Base-by-base conservation (phyloP, 2,329 filamentous ascomycete genomes). In the Botrytis pseudocinerea region DNA sequence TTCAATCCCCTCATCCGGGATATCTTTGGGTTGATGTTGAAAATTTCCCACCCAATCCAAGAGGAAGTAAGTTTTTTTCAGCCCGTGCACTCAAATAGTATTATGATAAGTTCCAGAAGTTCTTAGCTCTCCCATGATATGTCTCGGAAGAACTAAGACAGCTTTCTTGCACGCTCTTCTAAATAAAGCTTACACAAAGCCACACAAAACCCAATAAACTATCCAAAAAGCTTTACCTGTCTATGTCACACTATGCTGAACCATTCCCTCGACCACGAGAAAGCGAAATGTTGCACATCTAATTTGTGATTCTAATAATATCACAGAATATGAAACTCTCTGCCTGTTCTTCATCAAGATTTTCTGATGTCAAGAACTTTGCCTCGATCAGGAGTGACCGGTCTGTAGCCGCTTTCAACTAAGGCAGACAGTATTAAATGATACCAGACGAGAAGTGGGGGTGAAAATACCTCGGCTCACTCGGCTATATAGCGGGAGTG, bases 231-330 rank as follows among this genome's bases (percentile, higher is more conserved):
- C n/a, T 14, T 57, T 22, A 12, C 12, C 1, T 66, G 8, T 7
- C 5, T 38, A 32, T 51, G 22, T 51, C 14, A 10, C 44, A 66
- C 18, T 46, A 54, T 40, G 25, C 16, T 16, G 28, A 54, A 28
- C 22, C 28, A 66, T 40, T 51, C 32, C 32, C 25, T 66, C 32
- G 46, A 66, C 44, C 20, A 38, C 8, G 14, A 25, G 20, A 20
- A 51, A 51, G 28, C 2, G 14, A n/a, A 54, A 32, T 66, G 46
- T 54, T 51, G 64, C 64, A 66, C 7, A 66, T 66, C 64, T 66
- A 54, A 28, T 40, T 7, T 20, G 7, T 20, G 32, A 25, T 66
- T 40, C 44, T 54, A 54, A 54, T 54, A 66, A 66, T 66, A 66
- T 66, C 22, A 20, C 25, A 5, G 25, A 35, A 8, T 1, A n/a